Evolutionary conservation across 208 protist genomes (phyloP).

Genomic region (Phytomonas serpens): DNA sequence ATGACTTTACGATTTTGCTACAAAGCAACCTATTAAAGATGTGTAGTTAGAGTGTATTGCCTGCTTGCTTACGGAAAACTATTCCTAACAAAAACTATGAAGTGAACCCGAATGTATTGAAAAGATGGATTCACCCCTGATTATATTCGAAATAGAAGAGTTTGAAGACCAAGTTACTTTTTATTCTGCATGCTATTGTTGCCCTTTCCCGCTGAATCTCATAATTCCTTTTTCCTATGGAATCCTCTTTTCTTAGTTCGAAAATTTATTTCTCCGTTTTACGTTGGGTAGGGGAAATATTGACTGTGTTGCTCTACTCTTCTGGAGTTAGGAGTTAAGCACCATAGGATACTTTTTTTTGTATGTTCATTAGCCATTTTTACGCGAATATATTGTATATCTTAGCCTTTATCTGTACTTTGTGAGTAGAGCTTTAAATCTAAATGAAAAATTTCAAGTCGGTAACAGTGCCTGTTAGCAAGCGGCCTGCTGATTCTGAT

Average conservation of each 20-base stretch:
- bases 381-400: background rate
- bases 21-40: background rate
- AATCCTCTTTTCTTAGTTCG: background rate
- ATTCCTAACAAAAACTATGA: background rate
- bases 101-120: slow-evolving; percentile 2
- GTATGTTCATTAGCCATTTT: slow-evolving; percentile 1
- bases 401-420: background rate
- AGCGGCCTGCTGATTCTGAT: background rate
- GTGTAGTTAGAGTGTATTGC: background rate
- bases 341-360: background rate
- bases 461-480: background rate
- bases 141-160: background rate
- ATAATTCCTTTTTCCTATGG: background rate
- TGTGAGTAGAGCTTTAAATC: background rate
- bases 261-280: slow-evolving; percentile 6
- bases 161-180: background rate
- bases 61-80: background rate
- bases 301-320: background rate
- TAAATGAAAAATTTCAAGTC: slow-evolving; percentile 2
- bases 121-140: background rate
- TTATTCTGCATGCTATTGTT: background rate
- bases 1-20: background rate
- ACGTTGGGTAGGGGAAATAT: background rate
- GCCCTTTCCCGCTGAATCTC: background rate
- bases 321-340: background rate